These are phyloP conservation scores for Malania oleifera DNA, from an alignment of 164 flowering plant genomes.

Conservation along the genomic window DNA sequence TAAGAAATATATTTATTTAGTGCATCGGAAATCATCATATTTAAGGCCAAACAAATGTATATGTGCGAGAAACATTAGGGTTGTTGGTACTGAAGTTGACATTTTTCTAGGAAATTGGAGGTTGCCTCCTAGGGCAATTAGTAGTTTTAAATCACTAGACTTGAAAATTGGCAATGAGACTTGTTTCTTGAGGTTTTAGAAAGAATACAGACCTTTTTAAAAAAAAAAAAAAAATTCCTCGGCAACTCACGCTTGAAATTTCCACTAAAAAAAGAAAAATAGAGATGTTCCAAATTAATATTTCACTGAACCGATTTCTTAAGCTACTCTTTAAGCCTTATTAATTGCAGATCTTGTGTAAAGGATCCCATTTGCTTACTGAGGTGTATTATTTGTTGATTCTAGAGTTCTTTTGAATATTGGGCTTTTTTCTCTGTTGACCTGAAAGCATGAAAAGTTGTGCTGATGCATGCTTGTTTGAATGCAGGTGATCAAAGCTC, in stretches of 20 bases:
- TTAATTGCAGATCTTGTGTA: neutral
- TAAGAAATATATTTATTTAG: too few species aligned
- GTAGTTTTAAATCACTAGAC: neutral
- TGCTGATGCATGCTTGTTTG: conserved; percentile 5
- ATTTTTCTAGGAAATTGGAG: neutral
- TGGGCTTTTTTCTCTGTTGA: neutral
- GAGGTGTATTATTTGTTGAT: neutral
- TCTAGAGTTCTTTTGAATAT: neutral
- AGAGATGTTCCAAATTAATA: neutral
- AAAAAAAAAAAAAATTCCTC: too few species aligned
- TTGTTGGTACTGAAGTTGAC: neutral
- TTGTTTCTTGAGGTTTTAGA: neutral
- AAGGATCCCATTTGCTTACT: neutral
- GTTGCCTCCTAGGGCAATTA: neutral
- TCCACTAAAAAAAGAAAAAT: too few species aligned
- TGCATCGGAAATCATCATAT: too few species aligned
- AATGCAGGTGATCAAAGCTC: conserved; percentile 70
- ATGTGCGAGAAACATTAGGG: too few species aligned
- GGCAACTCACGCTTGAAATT: neutral
- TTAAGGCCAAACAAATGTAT: too few species aligned
- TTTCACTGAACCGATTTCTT: neutral
- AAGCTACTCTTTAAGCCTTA: neutral
- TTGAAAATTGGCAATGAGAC: neutral
- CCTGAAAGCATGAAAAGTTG: neutral
- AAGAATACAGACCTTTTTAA: neutral